Conservation (phyloP, 75 land plant species). For the Cryptomeria japonica region DNA sequence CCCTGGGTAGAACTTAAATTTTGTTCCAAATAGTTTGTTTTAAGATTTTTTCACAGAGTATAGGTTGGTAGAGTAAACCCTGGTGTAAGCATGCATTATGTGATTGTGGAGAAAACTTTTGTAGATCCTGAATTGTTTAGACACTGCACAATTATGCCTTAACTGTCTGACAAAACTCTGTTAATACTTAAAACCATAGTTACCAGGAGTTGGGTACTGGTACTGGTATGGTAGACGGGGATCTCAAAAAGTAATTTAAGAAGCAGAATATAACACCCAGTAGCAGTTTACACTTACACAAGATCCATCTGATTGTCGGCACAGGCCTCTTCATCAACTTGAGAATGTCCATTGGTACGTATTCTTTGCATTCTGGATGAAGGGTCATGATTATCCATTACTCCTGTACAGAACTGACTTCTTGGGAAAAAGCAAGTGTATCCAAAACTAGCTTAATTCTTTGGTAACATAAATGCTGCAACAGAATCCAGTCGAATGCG, state of each 20-base stretch:
- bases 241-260: not conserved
- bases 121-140: not conserved
- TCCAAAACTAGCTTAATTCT: slow-evolving; percentile 67
- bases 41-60: not conserved
- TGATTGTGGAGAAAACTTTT: not conserved
- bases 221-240: no score
- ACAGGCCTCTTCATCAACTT: slow-evolving; percentile 21
- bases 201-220: no score
- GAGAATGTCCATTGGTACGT: slow-evolving; percentile 1
- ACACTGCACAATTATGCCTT: not conserved
- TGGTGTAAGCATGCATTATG: not conserved
- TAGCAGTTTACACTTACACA: slow-evolving; percentile 36
- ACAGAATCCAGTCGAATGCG: slow-evolving; percentile 67
- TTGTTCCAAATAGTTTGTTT: no score
- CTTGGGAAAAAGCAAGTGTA: slow-evolving; percentile 60
- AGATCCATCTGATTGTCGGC: slow-evolving; percentile 53
- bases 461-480: slow-evolving; percentile 56
- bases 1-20: no score
- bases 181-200: not conserved
- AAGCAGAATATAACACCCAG: not conserved
- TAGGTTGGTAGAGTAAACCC: not conserved
- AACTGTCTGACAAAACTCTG: not conserved
- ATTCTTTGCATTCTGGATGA: slow-evolving; percentile 13
- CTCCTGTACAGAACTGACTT: slow-evolving; percentile 5
- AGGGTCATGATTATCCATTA: slow-evolving; percentile 10